Evolutionary conservation across 2,329 filamentous ascomycete species (phyloP).

Genomic region (Aspergillus oerlinghausenensis): DNA sequence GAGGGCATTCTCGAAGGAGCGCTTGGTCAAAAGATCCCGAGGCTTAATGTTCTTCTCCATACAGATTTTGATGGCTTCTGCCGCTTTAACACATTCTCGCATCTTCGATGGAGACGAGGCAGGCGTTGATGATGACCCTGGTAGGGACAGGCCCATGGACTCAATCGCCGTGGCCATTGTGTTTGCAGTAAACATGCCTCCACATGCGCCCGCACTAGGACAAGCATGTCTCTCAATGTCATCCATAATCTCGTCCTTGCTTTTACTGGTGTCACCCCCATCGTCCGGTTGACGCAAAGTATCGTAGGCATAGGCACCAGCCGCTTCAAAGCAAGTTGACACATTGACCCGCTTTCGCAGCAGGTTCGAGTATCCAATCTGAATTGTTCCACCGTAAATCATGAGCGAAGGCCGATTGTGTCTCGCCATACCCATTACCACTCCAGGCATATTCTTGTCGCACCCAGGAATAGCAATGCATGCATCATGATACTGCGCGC

Average conservation of each 20-base stretch:
- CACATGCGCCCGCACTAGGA: slow-evolving; percentile 73
- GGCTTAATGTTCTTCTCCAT: slow-evolving; percentile 81
- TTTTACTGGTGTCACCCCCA: slow-evolving; percentile 59
- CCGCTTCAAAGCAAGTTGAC: slow-evolving; percentile 80
- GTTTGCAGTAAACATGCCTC: slow-evolving; percentile 93
- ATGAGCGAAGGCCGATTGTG: slow-evolving; percentile 91
- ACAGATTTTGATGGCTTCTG: slow-evolving; percentile 70
- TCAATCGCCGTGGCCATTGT: slow-evolving; percentile 91
- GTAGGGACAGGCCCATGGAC: slow-evolving; percentile 77
- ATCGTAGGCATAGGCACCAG: slow-evolving; percentile 76
- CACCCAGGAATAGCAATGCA: slow-evolving; percentile 91
- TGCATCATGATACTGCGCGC: slow-evolving; percentile 86
- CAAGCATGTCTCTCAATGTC: slow-evolving; percentile 79
- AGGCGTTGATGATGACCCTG: slow-evolving; percentile 78
- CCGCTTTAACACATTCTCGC: slow-evolving; percentile 78
- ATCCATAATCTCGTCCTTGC: slow-evolving; percentile 71
- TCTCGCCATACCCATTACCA: slow-evolving; percentile 82
- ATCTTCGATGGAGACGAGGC: slow-evolving; percentile 77
- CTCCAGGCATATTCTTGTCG: slow-evolving; percentile 97
- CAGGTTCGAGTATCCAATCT: slow-evolving; percentile 74
- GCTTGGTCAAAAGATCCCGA: slow-evolving; percentile 72
- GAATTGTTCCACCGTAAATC: slow-evolving; percentile 91
- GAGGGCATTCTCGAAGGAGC: slow-evolving; percentile 80
- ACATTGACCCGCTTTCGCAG: slow-evolving; percentile 81
- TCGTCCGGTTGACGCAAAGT: slow-evolving; percentile 66